phyloP scores from a whole-genome alignment of 179 eudicot species.

The Monotropa hypopitys region DNA sequence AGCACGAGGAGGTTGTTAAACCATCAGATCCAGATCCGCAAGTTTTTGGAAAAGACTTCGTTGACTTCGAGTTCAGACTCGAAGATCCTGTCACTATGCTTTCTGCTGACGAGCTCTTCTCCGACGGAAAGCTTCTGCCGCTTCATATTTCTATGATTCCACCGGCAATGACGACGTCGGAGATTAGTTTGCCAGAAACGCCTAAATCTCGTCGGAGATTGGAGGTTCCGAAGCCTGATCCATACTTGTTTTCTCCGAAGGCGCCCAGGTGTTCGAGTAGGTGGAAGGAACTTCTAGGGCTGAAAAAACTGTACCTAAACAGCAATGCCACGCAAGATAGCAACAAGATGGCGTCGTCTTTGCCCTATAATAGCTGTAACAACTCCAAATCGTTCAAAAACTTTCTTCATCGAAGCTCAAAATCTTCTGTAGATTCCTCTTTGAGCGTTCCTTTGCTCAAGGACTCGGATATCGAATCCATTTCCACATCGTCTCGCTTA shows the following conservation, averaged over 20 bases:
- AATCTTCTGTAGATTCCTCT: slow-evolving; percentile 35
- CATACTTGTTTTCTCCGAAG: slow-evolving; percentile 58
- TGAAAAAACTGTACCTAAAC: slow-evolving; percentile 37
- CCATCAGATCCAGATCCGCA: slow-evolving; percentile 41
- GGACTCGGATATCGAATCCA: slow-evolving; percentile 33
- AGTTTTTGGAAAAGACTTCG: slow-evolving; percentile 13
- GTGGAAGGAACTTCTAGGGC: slow-evolving; percentile 73
- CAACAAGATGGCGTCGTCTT: slow-evolving; percentile 13
- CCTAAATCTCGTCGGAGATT: slow-evolving; percentile 17
- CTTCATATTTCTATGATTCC: slow-evolving; percentile 26
- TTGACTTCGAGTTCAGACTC: slow-evolving; percentile 70
- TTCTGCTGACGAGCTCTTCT: slow-evolving; percentile 80
- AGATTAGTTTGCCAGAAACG: slow-evolving; percentile 16
- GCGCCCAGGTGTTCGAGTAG: slow-evolving; percentile 81
- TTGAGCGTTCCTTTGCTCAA: slow-evolving; percentile 36
- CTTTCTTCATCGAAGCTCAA: slow-evolving; percentile 49
- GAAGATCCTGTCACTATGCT: slow-evolving; percentile 56
- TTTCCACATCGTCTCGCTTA: slow-evolving; percentile 36
- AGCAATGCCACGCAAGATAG: slow-evolving; percentile 13
- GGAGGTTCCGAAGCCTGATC: slow-evolving; percentile 23
- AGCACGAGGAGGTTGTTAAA: slow-evolving; percentile 1
- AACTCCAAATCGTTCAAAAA: slow-evolving; percentile 30
- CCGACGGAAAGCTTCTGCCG: slow-evolving; percentile 68
- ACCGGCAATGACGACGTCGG: not conserved
- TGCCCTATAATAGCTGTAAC: not conserved